Evolutionary conservation across 2,329 filamentous ascomycete species (phyloP).

Genomic region (Alternaria atra): DNA sequence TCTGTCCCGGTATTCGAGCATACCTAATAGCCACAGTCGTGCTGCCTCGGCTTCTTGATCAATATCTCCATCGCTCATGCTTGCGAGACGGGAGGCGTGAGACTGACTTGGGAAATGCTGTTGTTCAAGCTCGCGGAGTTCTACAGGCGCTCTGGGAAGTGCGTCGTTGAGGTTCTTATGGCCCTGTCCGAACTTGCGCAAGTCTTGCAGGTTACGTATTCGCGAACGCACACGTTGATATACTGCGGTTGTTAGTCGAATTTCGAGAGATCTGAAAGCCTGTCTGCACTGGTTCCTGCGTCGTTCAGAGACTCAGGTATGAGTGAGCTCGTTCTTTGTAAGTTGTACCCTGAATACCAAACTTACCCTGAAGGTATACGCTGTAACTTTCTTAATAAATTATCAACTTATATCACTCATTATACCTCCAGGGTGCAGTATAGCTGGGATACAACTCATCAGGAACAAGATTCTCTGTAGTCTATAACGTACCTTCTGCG

Average conservation of each 20-base stretch:
- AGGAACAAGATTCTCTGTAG: neutral
- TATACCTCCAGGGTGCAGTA: neutral
- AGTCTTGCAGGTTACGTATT: conserved; percentile 5
- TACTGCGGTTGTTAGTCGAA: conserved; percentile 7
- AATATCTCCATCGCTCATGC: conserved; percentile 4
- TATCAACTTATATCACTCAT: too few species aligned
- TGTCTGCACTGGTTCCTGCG: neutral
- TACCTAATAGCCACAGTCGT: conserved; percentile 19
- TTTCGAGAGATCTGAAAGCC: neutral
- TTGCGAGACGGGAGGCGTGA: neutral
- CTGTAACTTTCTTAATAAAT: too few species aligned
- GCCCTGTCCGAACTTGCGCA: conserved; percentile 10
- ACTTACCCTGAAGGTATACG: neutral
- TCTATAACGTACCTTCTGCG: conserved; percentile 6
- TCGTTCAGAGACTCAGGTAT: neutral
- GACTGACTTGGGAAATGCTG: neutral
- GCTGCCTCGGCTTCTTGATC: conserved; percentile 11
- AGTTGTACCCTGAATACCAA: neutral
- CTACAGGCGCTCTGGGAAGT: neutral
- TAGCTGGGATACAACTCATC: neutral
- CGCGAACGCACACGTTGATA: conserved; percentile 7
- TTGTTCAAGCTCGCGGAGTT: conserved; percentile 7
- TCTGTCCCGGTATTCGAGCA: conserved; percentile 17
- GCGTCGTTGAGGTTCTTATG: neutral
- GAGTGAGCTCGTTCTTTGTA: too few species aligned